Conservation (phyloP, 305 asterid species). For the Solanum chacoense region DNA sequence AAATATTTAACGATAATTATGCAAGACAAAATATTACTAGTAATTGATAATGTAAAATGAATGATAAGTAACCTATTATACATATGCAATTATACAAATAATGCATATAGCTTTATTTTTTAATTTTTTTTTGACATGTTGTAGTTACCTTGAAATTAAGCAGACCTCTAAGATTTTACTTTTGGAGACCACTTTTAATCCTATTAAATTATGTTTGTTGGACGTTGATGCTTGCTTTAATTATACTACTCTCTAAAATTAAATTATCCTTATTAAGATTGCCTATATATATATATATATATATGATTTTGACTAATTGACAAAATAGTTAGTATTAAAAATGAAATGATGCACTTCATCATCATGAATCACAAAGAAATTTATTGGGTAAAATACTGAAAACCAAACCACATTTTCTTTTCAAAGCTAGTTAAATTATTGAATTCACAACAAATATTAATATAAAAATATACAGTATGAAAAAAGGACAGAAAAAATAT, state of each 20-base stretch:
- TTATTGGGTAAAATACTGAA: background rate
- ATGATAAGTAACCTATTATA: background rate
- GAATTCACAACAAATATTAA: background rate
- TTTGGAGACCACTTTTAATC: background rate
- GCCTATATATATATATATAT: background rate
- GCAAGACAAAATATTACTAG: background rate
- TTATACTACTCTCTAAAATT: background rate
- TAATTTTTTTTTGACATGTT: background rate
- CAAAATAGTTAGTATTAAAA: background rate
- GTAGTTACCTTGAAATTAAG: background rate
- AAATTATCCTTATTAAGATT: background rate
- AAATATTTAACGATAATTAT: background rate
- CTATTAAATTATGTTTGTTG: background rate
- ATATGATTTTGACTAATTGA: background rate
- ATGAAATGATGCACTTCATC: background rate
- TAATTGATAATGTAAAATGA: background rate
- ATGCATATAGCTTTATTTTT: background rate
- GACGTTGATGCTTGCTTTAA: background rate
- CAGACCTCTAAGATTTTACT: background rate
- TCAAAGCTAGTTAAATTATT: background rate
- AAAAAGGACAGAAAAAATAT: background rate
- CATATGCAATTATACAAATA: background rate
- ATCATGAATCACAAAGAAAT: background rate
- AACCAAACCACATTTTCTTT: background rate
- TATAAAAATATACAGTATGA: background rate